Evolutionary conservation across 2,329 filamentous ascomycete species (phyloP).

Genomic region (Phialemonium atrogriseum): DNA sequence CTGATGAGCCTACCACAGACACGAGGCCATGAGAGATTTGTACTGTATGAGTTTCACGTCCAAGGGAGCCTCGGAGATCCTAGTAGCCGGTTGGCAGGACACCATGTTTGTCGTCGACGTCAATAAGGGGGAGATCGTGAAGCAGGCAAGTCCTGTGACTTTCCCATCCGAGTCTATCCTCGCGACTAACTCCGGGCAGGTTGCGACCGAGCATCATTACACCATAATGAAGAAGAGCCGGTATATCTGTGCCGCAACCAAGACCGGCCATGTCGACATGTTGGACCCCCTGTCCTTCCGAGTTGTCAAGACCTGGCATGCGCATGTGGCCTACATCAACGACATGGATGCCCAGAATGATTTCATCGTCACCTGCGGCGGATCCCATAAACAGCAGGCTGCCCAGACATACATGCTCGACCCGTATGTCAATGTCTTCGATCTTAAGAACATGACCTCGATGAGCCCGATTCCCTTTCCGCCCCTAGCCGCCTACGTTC

Average conservation of each 20-base stretch:
- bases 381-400: conserved; percentile 72
- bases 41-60: conserved; percentile 94
- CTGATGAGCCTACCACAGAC: conserved; percentile 30
- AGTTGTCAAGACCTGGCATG: conserved; percentile 80
- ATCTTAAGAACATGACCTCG: conserved; percentile 81
- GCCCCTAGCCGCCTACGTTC: conserved; percentile 84
- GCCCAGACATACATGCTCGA: conserved; percentile 70
- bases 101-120: conserved; percentile 72
- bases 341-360: conserved; percentile 97
- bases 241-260: conserved; percentile 87
- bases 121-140: conserved; percentile 62
- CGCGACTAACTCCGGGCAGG: conserved; percentile 27
- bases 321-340: conserved; percentile 80
- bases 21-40: conserved; percentile 74
- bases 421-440: conserved; percentile 89
- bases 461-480: conserved; percentile 89
- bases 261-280: conserved; percentile 74
- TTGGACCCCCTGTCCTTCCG: conserved; percentile 72
- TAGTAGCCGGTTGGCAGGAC: conserved; percentile 81
- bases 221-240: conserved; percentile 86
- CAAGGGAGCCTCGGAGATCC: conserved; percentile 71
- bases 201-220: conserved; percentile 69
- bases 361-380: conserved; percentile 91
- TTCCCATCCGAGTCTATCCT: not conserved
- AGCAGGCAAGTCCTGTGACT: conserved; percentile 39